Evolutionary conservation across 345 rosid genomes (phyloP).

Genomic region (Balakata baccata): DNA sequence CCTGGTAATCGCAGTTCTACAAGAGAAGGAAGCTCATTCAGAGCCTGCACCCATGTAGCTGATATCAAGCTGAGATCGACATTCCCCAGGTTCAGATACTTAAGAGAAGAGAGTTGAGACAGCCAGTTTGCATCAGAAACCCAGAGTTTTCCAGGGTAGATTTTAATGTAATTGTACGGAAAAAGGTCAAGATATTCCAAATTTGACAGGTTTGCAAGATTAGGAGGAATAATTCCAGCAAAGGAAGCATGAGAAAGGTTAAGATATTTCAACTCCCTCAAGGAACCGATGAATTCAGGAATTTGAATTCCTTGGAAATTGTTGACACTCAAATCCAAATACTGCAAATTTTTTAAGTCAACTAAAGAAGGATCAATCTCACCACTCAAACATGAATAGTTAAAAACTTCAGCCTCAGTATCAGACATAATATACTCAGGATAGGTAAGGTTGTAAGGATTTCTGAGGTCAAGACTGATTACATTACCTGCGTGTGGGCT

Average conservation of each 20-base stretch:
- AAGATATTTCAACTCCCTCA: conserved; percentile 23
- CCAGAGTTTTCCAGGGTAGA: background rate
- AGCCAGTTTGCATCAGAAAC: conserved; percentile 19
- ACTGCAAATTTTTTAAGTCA: conserved; percentile 14
- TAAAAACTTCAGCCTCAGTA: background rate
- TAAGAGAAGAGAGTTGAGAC: conserved; percentile 23
- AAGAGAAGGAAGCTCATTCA: conserved; percentile 32
- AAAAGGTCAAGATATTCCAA: conserved; percentile 22
- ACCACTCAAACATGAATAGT: conserved; percentile 13
- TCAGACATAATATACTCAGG: conserved; percentile 8
- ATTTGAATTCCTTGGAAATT: conserved; percentile 21
- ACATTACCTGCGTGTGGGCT: conserved; percentile 18
- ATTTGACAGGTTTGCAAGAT: conserved; percentile 29
- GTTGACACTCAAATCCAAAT: conserved; percentile 32
- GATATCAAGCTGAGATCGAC: conserved; percentile 22
- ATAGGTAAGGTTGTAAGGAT: conserved; percentile 7
- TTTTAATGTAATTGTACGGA: background rate
- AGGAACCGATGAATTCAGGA: conserved; percentile 28
- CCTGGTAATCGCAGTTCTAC: conserved; percentile 22
- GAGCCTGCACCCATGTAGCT: conserved; percentile 26
- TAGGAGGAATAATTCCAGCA: conserved; percentile 22
- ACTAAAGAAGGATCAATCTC: conserved; percentile 26
- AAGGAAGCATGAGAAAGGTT: conserved; percentile 29
- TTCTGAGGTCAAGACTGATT: conserved; percentile 18
- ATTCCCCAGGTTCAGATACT: conserved; percentile 22